Conservation (phyloP, 441 rosid species). For the Pelargonium fulgidum region DNA sequence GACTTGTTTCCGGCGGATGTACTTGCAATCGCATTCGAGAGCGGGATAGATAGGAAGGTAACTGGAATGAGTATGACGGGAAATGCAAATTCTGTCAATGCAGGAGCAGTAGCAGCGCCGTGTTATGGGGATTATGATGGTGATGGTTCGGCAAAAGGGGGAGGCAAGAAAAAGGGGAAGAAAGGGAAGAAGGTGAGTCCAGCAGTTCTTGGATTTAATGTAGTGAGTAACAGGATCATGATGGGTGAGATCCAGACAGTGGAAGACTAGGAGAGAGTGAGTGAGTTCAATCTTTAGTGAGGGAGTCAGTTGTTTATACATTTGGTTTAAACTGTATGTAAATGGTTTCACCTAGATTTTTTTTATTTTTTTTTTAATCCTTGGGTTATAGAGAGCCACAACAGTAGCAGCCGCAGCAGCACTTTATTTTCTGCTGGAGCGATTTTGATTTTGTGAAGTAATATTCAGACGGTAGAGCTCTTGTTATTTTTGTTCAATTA, state of each 20-base stretch:
- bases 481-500: constrained; percentile 9
- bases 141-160: constrained; percentile 56
- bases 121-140: constrained; percentile 18
- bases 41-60: constrained; percentile 40
- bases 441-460: constrained; percentile 37
- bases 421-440: constrained; percentile 34
- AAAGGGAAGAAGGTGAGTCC: constrained; percentile 89
- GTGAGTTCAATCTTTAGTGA: not conserved
- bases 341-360: constrained; percentile 28
- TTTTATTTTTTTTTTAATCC: constrained; percentile 17
- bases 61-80: constrained; percentile 26
- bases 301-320: constrained; percentile 41
- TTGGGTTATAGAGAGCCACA: constrained; percentile 17
- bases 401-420: constrained; percentile 20
- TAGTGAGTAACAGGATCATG: constrained; percentile 95
- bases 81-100: constrained; percentile 40
- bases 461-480: constrained; percentile 18
- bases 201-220: constrained; percentile 75
- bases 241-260: constrained; percentile 95
- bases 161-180: constrained; percentile 75
- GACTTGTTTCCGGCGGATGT: constrained; percentile 67
- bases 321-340: constrained; percentile 26
- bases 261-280: constrained; percentile 49
- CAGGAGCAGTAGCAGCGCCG: not conserved
- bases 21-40: constrained; percentile 70